Evolutionary conservation across 176 grass and related monocot species (phyloP), one percentile per base, ranked within the genome.

Genomic region (Phoenix dactylifera): DNA sequence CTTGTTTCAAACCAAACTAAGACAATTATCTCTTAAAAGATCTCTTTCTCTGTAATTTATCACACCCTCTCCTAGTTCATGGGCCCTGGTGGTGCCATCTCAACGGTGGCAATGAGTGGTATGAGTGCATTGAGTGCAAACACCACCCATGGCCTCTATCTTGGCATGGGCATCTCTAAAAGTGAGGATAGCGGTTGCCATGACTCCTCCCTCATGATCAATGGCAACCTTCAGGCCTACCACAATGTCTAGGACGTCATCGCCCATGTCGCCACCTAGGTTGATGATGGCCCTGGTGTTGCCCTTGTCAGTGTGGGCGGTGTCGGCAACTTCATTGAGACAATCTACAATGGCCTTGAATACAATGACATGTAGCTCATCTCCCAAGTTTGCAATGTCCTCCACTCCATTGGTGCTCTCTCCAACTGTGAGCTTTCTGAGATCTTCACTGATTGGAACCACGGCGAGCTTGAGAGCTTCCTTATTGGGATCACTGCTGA

Each of bases 331-430:
- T 97, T 97, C 22, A 84, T 97, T 18, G 88, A 92, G 79, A 92
- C 92, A 87, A 87, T 97, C 2, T 87, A 97, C 52, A 97, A 92
- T 51, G 87, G 84, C 20, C 88, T 97, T 16, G 92, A 97, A 69
- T 97, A 97, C 0, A 84, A 84, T 0, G 93, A 97, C 55, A 97
- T 97, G 93, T 87, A 97, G 69, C 78, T 97, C n/a, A 92, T 97
- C 14, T 76, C 92, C 0, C 84, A 97, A 62, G 87, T 84, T 0
- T 97, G 91, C 4, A 84, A 91, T 3, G 88, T 91, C 52, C 84
- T 97, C 57, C 79, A 66, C 54, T 56, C 77, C 1, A 81, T 86
- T 0, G 93, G 87, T 0, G 84, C 81, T 0, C 62, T 97, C 15
- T 83, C 83, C 0, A 97, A 97, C 17, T 32, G 72, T 0, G 92